A percentile compares a stretch with the other conserved stretches of the same genome.
phyloP scores from a whole-genome alignment of 768 basidiomycete species.

The Tephrocybe sp. region DNA sequence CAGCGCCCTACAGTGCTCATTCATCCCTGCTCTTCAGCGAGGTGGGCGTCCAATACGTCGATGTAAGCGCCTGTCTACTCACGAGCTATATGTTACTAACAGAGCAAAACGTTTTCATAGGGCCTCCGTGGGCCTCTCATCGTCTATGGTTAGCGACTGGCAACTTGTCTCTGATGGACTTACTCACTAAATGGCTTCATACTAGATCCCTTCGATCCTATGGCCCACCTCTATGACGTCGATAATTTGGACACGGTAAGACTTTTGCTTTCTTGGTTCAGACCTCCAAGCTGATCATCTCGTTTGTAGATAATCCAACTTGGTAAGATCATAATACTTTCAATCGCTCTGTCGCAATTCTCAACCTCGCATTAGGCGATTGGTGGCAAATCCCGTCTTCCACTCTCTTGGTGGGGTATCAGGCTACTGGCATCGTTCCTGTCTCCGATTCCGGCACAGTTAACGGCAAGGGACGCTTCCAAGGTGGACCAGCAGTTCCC shows the following conservation, averaged over 20 bases:
- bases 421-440: slow-evolving; percentile 26
- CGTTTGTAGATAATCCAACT: slow-evolving; percentile 15
- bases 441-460: slow-evolving; percentile 38
- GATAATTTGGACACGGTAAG: slow-evolving; percentile 15
- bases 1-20: neutral
- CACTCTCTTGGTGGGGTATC: slow-evolving; percentile 25
- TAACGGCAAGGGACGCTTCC: slow-evolving; percentile 41
- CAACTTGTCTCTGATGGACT: neutral
- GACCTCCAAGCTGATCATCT: neutral
- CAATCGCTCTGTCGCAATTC: slow-evolving; percentile 13
- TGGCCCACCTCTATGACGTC: slow-evolving; percentile 14
- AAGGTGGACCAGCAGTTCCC: slow-evolving; percentile 33
- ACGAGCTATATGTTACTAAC: neutral
- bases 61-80: slow-evolving; percentile 15
- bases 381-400: slow-evolving; percentile 35
- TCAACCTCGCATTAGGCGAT: slow-evolving; percentile 34
- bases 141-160: slow-evolving; percentile 25
- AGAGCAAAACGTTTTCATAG: slow-evolving; percentile 5
- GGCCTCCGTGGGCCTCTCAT: slow-evolving; percentile 33
- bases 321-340: slow-evolving; percentile 4
- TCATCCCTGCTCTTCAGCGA: slow-evolving; percentile 11
- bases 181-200: neutral
- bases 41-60: slow-evolving; percentile 27
- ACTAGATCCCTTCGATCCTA: slow-evolving; percentile 15
- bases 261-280: neutral